Percentiles rank a stretch among this genome's conserved stretches.
Conservation (phyloP, 2,329 filamentous ascomycete species). For the Colletotrichum trifolii region DNA sequence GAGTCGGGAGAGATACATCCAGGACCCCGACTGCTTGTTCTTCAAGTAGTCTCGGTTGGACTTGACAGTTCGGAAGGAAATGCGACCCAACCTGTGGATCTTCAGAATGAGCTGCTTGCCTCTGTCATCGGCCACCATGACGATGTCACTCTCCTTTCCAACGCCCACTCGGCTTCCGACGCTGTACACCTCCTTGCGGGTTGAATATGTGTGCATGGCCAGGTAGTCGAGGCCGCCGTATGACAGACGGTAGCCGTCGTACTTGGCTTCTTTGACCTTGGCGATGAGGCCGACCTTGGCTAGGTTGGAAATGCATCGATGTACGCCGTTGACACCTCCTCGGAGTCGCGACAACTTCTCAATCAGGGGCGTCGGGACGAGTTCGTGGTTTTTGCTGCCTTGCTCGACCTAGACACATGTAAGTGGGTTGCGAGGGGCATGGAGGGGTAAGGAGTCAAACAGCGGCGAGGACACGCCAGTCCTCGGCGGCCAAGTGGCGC, state of each 20-base stretch:
- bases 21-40: conserved; percentile 81
- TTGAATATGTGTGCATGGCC: conserved; percentile 90
- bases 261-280: conserved; percentile 93
- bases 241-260: conserved; percentile 95
- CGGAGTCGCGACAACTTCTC: conserved; percentile 84
- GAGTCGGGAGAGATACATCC: conserved; percentile 97
- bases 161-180: conserved; percentile 95
- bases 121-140: conserved; percentile 85
- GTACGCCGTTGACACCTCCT: conserved; percentile 81
- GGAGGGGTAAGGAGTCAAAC: conserved; percentile 63
- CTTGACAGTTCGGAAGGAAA: conserved; percentile 97
- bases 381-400: conserved; percentile 95
- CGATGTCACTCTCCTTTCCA: conserved; percentile 97
- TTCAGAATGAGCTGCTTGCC: conserved; percentile 88
- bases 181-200: conserved; percentile 84
- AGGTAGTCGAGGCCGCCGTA: conserved; percentile 98
- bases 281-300: conserved; percentile 94
- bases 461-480: conserved; percentile 94
- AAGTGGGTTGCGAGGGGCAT: conserved; percentile 47
- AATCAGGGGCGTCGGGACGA: conserved; percentile 92
- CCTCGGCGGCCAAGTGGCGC: conserved; percentile 90
- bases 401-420: conserved; percentile 78
- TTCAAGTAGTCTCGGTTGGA: conserved; percentile 95
- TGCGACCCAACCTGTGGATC: conserved; percentile 93
- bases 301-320: conserved; percentile 87